phyloP scores from a whole-genome alignment of 805 yeast genomes.

The Barnettozyma californica region DNA sequence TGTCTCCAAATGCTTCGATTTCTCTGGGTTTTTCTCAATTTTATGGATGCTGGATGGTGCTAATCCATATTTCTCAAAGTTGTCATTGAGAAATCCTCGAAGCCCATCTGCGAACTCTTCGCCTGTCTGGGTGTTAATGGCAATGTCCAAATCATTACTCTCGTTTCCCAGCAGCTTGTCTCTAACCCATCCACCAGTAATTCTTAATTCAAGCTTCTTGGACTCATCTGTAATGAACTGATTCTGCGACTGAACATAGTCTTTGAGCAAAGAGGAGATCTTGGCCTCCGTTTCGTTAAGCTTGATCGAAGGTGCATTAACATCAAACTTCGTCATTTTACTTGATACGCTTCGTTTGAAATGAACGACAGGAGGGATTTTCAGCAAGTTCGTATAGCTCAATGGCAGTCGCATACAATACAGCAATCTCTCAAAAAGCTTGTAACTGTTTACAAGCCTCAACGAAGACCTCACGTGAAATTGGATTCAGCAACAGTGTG shows the following conservation, averaged over 20 bases:
- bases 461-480: background rate
- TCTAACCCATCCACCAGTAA: constrained; percentile 98
- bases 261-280: constrained; percentile 36
- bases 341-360: background rate
- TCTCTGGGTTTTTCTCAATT: constrained; percentile 89
- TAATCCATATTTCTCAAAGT: constrained; percentile 28
- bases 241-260: constrained; percentile 27
- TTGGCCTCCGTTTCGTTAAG: constrained; percentile 38
- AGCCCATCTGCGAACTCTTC: constrained; percentile 74
- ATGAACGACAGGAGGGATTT: background rate
- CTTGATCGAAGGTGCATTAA: constrained; percentile 20
- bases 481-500: too few species aligned
- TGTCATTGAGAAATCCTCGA: constrained; percentile 40
- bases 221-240: constrained; percentile 1
- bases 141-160: constrained; percentile 88
- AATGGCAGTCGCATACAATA: constrained; percentile 2
- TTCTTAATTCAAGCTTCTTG: constrained; percentile 51
- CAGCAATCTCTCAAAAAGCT: background rate
- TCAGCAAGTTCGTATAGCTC: background rate
- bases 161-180: constrained; percentile 81
- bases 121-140: constrained; percentile 80
- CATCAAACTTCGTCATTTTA: constrained; percentile 2
- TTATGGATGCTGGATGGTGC: constrained; percentile 54
- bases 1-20: constrained; percentile 93
- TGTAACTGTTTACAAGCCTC: background rate